Evolutionary conservation across 176 grass and related monocot species (phyloP), one percentile per base, ranked within the genome.

Genomic region (Poa pratensis): DNA sequence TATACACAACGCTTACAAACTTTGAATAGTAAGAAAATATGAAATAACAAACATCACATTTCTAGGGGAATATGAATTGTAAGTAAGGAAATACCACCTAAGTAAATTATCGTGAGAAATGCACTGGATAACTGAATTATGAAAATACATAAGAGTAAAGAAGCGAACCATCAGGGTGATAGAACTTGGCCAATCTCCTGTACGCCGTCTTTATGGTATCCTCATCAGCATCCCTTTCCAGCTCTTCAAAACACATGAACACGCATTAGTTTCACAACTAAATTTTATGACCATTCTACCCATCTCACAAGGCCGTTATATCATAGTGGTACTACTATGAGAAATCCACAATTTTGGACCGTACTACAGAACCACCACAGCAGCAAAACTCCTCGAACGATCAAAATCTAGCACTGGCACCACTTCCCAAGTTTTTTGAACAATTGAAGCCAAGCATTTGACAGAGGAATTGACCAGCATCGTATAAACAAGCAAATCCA

Each of bases 111-210:
- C 17, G 9, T 20, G 43, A 26, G 4, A 5, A 65, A 82, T 13
- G n/a, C 32, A 42, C 18, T 78, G 69, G 30, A 23, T 3, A 2
- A 0, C 13, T 9, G 11, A 27, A 79, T 49, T n/a, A 27, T 74
- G 65, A 1, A 69, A 42, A 71, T 18, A 51, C 14, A 67, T 34
- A 82, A 77, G 69, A 18, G 53, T 76, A 27, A 76, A 88, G 76
- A 63, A 39, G 69, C 72, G 59, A 55, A 99, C 93, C 93, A 88
- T 99, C 96, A 19, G 96, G 96, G 66, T 99, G 91, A 79, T 99
- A 96, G 76, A 91, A 99, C 78, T 99, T 94, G 59, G 94, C 93
- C 71, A 99, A 88, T 91, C 86, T 94, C 68, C 96, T 90, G 82
- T 94, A 99, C 11, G 93, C 80, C 2, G 76, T 66, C 80, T 99